A percentile compares a stretch with the other conserved stretches of the same genome.
These are phyloP conservation scores for Xerocomus nothofagi DNA, from an alignment of 1,284 basidiomycete species.

Conservation along the genomic window DNA sequence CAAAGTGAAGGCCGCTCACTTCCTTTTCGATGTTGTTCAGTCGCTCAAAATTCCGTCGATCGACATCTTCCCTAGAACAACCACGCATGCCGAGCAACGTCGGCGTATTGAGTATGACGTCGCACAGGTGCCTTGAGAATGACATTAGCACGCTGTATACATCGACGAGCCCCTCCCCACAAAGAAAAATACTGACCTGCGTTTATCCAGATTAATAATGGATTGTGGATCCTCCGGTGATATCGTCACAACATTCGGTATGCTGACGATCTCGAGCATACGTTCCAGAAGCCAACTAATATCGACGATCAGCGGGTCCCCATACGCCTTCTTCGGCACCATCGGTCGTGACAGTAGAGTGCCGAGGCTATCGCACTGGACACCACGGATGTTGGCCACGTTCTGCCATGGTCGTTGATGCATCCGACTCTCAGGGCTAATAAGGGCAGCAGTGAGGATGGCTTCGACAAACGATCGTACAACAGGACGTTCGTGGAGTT, in stretches of 20 bases:
- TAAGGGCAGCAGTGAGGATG: constrained; percentile 64
- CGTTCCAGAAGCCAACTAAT: constrained; percentile 80
- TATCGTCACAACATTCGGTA: constrained; percentile 68
- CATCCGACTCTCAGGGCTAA: constrained; percentile 72
- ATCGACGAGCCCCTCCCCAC: not conserved
- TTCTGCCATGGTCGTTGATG: constrained; percentile 73
- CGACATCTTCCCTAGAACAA: constrained; percentile 52
- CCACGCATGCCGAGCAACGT: constrained; percentile 44
- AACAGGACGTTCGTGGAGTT: constrained; percentile 51
- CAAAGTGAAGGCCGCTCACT: constrained; percentile 56
- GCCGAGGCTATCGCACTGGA: constrained; percentile 58
- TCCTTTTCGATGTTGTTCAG: constrained; percentile 73
- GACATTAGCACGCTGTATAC: constrained; percentile 4
- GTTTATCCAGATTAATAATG: constrained; percentile 78
- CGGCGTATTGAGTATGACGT: constrained; percentile 56
- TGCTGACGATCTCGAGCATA: constrained; percentile 71
- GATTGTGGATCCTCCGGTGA: constrained; percentile 49
- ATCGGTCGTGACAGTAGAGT: constrained; percentile 54
- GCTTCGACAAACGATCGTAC: constrained; percentile 78
- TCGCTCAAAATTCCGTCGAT: constrained; percentile 68
- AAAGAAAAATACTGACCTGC: constrained; percentile 52
- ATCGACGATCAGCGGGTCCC: constrained; percentile 63
- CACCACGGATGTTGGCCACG: constrained; percentile 58
- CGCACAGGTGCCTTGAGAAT: constrained; percentile 56
- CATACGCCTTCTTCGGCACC: constrained; percentile 43